phyloP scores from a whole-genome alignment of 1,139 yeast species.

The Geotrichum carabidarum region DNA sequence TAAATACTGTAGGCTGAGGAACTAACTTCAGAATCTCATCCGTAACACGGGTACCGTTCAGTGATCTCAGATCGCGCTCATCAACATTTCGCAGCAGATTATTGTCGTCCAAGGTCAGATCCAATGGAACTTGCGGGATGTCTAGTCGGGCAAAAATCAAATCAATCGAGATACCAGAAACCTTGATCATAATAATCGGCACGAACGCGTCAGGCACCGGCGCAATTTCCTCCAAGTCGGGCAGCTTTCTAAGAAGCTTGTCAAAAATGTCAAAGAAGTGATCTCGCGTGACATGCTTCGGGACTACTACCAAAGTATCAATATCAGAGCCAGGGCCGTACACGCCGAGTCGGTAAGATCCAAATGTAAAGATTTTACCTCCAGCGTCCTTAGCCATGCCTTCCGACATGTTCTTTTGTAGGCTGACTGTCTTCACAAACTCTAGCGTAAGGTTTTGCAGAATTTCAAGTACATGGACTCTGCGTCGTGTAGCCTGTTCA shows the following conservation, averaged over 20 bases:
- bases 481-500: slow-evolving; percentile 69
- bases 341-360: slow-evolving; percentile 90
- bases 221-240: slow-evolving; percentile 82
- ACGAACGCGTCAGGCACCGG: slow-evolving; percentile 96
- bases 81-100: slow-evolving; percentile 79
- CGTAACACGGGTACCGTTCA: slow-evolving; percentile 95
- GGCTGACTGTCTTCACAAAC: slow-evolving; percentile 77
- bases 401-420: slow-evolving; percentile 83
- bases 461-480: slow-evolving; percentile 66
- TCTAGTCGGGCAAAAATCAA: slow-evolving; percentile 77
- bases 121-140: slow-evolving; percentile 71
- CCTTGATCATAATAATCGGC: slow-evolving; percentile 85
- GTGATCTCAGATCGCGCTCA: slow-evolving; percentile 79
- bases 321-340: slow-evolving; percentile 98
- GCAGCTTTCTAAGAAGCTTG: slow-evolving; percentile 57
- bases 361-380: slow-evolving; percentile 91
- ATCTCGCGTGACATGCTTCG: slow-evolving; percentile 87
- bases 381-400: slow-evolving; percentile 98
- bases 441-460: slow-evolving; percentile 70
- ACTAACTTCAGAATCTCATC: slow-evolving; percentile 86
- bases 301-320: slow-evolving; percentile 91
- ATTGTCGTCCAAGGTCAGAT: slow-evolving; percentile 74
- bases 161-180: slow-evolving; percentile 86
- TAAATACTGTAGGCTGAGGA: slow-evolving; percentile 89
- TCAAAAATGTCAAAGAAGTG: slow-evolving; percentile 83